Evolutionary conservation across 345 rosid species (phyloP), one percentile per base, ranked within the genome.

Genomic region (Lepidium didymum): DNA sequence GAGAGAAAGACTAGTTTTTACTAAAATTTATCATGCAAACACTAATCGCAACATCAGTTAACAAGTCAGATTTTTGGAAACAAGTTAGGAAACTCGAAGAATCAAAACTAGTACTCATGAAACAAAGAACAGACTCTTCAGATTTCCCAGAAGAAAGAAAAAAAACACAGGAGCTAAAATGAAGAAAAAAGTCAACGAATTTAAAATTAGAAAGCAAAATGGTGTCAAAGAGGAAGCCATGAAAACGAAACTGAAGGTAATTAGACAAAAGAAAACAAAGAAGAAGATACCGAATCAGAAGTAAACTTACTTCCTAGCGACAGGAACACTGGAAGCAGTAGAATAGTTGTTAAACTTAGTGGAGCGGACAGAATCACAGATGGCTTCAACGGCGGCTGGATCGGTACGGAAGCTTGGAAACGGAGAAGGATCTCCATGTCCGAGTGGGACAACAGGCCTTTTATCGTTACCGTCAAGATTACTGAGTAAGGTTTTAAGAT

Each of bases 401-500:
- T 74, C 73, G 13, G 73, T 74, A 25, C 68, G 1, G 34, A 74
- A 74, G 18, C 63, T 34, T 1, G 74, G 73, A 44, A 67, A 74
- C 4, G 57, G 63, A 60, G 78, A 74, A 61, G 78, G 78, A 12
- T 74, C 77, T 11, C 77, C 73, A n/a, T 59, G 68, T 12, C 66
- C 67, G 11, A 74, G 56, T 4, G 77, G 50, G 43, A 74, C 12
- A 56, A 59, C 11, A 6, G 73, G 13, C 13, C 73, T 67, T 1
- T 0, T 2, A 40, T 68, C 68, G 3, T 5, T 4, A 15, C 7
- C 10, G 36, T 53, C 11, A 8, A 67, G 36, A 23, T 35, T 8
- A 41, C 56, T 36, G 0, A 23, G 2, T 13, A 73, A 56, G 45
- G 14, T 37, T 0, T 7, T 13, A 43, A 67, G 72, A 19, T 42